Conservation (phyloP, 2,329 filamentous ascomycete species). For the Aspergillus ochraceoroseus region DNA sequence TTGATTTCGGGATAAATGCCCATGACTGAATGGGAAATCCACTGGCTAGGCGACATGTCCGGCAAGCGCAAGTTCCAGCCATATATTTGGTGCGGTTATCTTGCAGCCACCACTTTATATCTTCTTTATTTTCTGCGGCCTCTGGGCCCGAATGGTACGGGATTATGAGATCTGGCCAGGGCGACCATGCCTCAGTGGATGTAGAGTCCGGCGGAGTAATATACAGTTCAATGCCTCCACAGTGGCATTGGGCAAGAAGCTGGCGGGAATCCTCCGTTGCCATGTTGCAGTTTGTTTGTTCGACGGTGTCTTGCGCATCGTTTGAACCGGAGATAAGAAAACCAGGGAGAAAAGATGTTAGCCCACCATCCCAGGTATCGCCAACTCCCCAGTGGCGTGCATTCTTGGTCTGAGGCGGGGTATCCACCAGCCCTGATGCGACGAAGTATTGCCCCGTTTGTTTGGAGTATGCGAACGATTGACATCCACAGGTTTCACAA, state of each 20-base stretch:
- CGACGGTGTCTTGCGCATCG: not conserved
- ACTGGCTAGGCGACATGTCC: slow-evolving; percentile 55
- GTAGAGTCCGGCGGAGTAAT: slow-evolving; percentile 52
- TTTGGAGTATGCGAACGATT: slow-evolving; percentile 34
- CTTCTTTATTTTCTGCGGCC: slow-evolving; percentile 41
- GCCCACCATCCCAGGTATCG: slow-evolving; percentile 30
- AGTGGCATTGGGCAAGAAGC: slow-evolving; percentile 51
- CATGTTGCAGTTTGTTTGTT: not conserved
- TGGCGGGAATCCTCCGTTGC: slow-evolving; percentile 14
- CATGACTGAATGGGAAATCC: slow-evolving; percentile 63
- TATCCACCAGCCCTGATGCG: slow-evolving; percentile 30
- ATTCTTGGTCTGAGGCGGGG: slow-evolving; percentile 18
- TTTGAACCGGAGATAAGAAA: slow-evolving; percentile 19
- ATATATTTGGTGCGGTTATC: slow-evolving; percentile 49
- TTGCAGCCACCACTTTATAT: slow-evolving; percentile 59
- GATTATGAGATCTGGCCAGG: slow-evolving; percentile 52
- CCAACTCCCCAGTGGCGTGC: slow-evolving; percentile 28
- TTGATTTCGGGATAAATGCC: slow-evolving; percentile 59
- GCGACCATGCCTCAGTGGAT: slow-evolving; percentile 46
- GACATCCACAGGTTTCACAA: slow-evolving; percentile 50
- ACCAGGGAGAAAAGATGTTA: slow-evolving; percentile 27
- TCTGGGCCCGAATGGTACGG: slow-evolving; percentile 42
- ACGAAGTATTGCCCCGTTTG: slow-evolving; percentile 29
- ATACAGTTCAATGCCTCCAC: slow-evolving; percentile 52
- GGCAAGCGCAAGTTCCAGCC: slow-evolving; percentile 58